These are phyloP conservation scores for Hygrophila difformis DNA, from an alignment of 257 asterid species.

Conservation along the genomic window DNA sequence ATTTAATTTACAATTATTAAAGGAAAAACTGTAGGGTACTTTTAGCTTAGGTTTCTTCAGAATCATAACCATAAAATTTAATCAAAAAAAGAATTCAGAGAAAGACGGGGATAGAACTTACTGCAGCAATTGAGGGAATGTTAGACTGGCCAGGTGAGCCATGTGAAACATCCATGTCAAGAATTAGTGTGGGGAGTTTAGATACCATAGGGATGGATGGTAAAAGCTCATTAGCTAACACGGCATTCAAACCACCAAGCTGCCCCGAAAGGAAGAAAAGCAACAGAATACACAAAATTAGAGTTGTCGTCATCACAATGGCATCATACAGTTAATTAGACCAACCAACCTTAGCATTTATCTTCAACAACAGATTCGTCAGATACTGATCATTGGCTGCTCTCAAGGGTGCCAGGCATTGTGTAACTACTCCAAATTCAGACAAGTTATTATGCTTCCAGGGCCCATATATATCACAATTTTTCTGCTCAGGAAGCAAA, in stretches of 20 bases:
- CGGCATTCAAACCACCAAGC: conserved; percentile 89
- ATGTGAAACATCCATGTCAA: conserved; percentile 96
- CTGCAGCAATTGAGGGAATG: conserved; percentile 93
- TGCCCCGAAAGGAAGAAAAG: conserved; percentile 22
- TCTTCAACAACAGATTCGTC: conserved; percentile 68
- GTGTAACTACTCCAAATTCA: conserved; percentile 78
- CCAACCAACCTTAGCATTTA: conserved; percentile 71
- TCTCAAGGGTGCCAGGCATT: conserved; percentile 67
- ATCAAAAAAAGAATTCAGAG: too few relatives aligned
- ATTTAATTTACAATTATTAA: neutral
- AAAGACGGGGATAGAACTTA: conserved; percentile 12
- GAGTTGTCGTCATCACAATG: too few relatives aligned
- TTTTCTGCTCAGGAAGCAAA: conserved; percentile 75
- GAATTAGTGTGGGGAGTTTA: conserved; percentile 63
- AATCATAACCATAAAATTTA: too few relatives aligned
- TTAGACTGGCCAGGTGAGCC: conserved; percentile 96
- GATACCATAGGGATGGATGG: conserved; percentile 60
- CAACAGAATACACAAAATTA: neutral
- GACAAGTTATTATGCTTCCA: conserved; percentile 85
- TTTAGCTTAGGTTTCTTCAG: too few relatives aligned
- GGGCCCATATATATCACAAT: conserved; percentile 71
- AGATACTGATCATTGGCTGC: conserved; percentile 77
- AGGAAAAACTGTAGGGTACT: too few relatives aligned
- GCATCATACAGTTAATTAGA: neutral
- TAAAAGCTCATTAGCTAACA: conserved; percentile 47